phyloP scores from a whole-genome alignment of 257 asterid genomes.

The Lithospermum erythrorhizon region DNA sequence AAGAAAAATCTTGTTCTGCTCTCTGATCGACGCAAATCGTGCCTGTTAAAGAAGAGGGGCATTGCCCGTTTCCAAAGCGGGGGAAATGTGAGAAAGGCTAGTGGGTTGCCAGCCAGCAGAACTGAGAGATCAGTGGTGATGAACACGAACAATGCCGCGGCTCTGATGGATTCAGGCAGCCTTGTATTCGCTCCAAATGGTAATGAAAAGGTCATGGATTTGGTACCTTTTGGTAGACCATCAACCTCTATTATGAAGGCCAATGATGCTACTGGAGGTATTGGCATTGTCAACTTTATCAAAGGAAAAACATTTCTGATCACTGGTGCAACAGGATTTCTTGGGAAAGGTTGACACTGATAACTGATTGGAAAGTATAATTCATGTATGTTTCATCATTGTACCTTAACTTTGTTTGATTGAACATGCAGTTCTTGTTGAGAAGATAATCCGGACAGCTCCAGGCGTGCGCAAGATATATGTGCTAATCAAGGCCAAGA shows the following conservation, averaged over 20 bases:
- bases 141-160: slow-evolving; percentile 22
- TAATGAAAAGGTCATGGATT: slow-evolving; percentile 23
- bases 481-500: slow-evolving; percentile 29
- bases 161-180: slow-evolving; percentile 33
- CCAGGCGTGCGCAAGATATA: slow-evolving; percentile 30
- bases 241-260: background rate
- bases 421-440: slow-evolving; percentile 20
- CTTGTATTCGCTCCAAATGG: slow-evolving; percentile 43
- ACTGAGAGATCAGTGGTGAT: slow-evolving; percentile 44
- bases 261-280: slow-evolving; percentile 15
- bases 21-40: slow-evolving; percentile 9
- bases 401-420: too few relatives aligned
- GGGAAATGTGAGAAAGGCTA: slow-evolving; percentile 29
- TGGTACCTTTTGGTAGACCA: slow-evolving; percentile 12
- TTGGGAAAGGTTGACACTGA: slow-evolving; percentile 69
- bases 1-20: slow-evolving; percentile 3
- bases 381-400: too few relatives aligned
- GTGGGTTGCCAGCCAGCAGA: slow-evolving; percentile 43
- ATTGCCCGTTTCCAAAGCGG: slow-evolving; percentile 38
- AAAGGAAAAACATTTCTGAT: slow-evolving; percentile 40
- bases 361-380: too few relatives aligned
- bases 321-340: slow-evolving; percentile 65
- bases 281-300: slow-evolving; percentile 43
- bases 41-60: slow-evolving; percentile 14
- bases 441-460: slow-evolving; percentile 37